phyloP scores from a whole-genome alignment of 148 eudicot genomes.

The Linanthus parryae region DNA sequence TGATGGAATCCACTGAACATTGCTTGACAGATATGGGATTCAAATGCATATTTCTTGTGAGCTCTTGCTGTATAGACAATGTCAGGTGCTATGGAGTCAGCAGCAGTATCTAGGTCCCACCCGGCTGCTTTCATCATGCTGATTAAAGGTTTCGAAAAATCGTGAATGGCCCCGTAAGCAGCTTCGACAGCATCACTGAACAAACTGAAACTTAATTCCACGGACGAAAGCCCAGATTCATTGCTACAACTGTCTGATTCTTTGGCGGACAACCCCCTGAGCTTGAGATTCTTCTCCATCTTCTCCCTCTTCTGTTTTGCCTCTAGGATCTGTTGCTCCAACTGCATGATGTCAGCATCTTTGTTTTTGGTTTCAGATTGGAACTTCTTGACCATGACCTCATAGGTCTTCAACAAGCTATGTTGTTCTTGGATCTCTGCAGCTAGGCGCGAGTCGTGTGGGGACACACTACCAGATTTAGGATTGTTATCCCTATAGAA shows the following conservation, averaged over 20 bases:
- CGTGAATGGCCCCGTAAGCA: slow-evolving; percentile 81
- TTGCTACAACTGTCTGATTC: slow-evolving; percentile 52
- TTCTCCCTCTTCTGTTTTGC: slow-evolving; percentile 76
- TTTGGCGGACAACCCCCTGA: slow-evolving; percentile 77
- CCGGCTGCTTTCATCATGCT: slow-evolving; percentile 99
- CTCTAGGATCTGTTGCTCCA: slow-evolving; percentile 79
- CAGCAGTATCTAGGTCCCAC: slow-evolving; percentile 99
- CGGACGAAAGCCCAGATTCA: slow-evolving; percentile 42
- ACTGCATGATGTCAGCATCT: slow-evolving; percentile 79
- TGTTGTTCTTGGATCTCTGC: slow-evolving; percentile 99
- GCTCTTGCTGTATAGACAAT: slow-evolving; percentile 75
- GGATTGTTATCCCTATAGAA: slow-evolving; percentile 89
- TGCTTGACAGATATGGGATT: slow-evolving; percentile 79
- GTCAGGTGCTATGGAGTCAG: slow-evolving; percentile 74
- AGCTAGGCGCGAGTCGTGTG: slow-evolving; percentile 94
- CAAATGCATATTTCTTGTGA: slow-evolving; percentile 93
- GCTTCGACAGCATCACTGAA: slow-evolving; percentile 72
- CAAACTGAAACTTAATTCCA: slow-evolving; percentile 72
- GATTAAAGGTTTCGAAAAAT: slow-evolving; percentile 90
- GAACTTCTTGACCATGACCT: slow-evolving; percentile 95
- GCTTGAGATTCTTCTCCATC: slow-evolving; percentile 84
- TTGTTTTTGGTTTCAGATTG: slow-evolving; percentile 94
- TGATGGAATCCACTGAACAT: slow-evolving; percentile 82
- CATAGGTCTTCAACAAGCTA: slow-evolving; percentile 85
- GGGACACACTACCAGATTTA: slow-evolving; percentile 66